Conservation (phyloP, 257 asterid species). For the Solanum okadae region DNA sequence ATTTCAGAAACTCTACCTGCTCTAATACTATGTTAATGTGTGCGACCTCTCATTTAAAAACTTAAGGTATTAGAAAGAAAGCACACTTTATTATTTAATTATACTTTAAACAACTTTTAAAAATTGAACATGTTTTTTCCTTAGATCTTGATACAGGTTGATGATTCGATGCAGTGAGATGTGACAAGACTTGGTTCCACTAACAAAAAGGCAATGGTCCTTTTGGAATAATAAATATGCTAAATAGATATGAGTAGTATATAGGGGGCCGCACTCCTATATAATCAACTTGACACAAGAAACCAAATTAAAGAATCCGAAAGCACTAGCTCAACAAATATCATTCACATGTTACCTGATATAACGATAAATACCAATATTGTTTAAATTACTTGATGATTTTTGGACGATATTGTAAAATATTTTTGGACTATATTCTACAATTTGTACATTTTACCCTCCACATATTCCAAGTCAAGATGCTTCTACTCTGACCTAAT, state of each 20-base stretch:
- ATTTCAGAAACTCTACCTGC: too few relatives aligned
- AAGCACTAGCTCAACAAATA: not conserved
- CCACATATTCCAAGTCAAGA: not conserved
- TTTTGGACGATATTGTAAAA: not conserved
- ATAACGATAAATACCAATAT: not conserved
- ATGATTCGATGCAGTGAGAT: not conserved
- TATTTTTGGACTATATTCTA: not conserved
- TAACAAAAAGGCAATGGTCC: not conserved
- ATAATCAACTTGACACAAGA: not conserved
- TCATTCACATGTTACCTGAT: not conserved
- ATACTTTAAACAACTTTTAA: too few relatives aligned
- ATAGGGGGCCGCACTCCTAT: not conserved
- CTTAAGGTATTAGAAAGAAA: too few relatives aligned
- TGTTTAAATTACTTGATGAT: not conserved
- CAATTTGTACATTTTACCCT: not conserved
- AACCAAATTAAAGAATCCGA: slow-evolving; percentile 1
- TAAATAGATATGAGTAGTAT: not conserved
- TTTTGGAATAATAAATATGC: not conserved
- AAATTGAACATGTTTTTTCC: not conserved
- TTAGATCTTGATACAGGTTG: not conserved
- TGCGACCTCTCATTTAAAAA: too few relatives aligned
- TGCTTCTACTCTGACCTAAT: not conserved
- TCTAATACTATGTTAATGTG: too few relatives aligned
- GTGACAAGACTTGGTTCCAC: not conserved
- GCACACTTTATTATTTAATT: too few relatives aligned